phyloP scores from a whole-genome alignment of 2,329 filamentous ascomycete species.

The Davidsoniella virescens region DNA sequence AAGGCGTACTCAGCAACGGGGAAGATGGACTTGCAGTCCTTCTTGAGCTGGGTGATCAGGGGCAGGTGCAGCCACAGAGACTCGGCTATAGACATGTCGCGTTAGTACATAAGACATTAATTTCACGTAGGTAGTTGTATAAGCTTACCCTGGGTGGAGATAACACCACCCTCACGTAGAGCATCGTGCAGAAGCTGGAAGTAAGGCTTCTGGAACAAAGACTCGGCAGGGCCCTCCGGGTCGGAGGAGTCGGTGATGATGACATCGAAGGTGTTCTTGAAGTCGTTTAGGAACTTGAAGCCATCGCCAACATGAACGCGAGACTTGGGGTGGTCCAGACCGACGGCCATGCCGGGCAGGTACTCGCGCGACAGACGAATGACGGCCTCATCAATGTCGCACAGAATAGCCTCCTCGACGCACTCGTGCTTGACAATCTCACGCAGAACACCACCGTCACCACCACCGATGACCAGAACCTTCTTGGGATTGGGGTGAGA shows the following conservation, averaged over 20 bases:
- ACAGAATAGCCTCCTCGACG: conserved; percentile 89
- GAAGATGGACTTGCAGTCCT: conserved; percentile 94
- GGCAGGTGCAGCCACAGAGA: conserved; percentile 98
- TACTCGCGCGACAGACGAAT: conserved; percentile 97
- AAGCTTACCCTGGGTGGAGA: conserved; percentile 94
- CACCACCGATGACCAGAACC: conserved; percentile 94
- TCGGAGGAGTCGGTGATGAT: conserved; percentile 99
- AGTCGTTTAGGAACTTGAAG: conserved; percentile 95
- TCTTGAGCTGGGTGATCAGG: conserved; percentile 88
- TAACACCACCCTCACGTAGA: conserved; percentile 87
- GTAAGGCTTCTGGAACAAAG: conserved; percentile 96
- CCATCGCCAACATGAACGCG: conserved; percentile 89
- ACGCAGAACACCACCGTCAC: conserved; percentile 91
- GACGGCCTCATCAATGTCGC: conserved; percentile 98
- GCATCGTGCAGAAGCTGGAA: conserved; percentile 86
- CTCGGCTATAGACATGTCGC: conserved; percentile 47
- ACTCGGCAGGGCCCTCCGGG: conserved; percentile 90
- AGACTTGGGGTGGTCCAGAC: conserved; percentile 86
- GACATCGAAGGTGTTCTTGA: conserved; percentile 95
- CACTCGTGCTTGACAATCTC: conserved; percentile 98
- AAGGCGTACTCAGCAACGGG: conserved; percentile 96
- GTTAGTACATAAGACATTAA: background rate
- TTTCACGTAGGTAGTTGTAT: conserved; percentile 35
- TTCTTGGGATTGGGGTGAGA: conserved; percentile 96
- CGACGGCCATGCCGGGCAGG: conserved; percentile 82